Base-by-base conservation (phyloP, 768 basidiomycete genomes). In the Fomitopsis serialis region DNA sequence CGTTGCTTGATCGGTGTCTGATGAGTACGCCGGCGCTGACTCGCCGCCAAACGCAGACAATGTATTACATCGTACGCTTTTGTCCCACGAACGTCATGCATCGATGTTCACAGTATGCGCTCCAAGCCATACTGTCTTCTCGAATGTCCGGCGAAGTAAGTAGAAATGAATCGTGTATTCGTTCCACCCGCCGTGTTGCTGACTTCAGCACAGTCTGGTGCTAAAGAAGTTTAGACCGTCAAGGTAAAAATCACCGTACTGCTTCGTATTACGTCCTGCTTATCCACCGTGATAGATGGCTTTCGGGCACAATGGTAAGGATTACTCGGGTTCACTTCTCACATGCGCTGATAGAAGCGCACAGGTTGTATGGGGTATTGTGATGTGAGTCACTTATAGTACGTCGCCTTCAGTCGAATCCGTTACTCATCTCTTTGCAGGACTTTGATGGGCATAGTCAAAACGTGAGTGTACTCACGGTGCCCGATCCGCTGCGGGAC, bases 91-190 rank as follows among this genome's bases (percentile, higher is more conserved):
- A 51, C n/a, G 21, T 29, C 32, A n/a, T 11, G 29, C 6, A 32
- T 3, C 2, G 19, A 3, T 24, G 2, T 48, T 40, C 15, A 85
- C 37, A 78, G n/a, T n/a, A n/a, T n/a, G n/a, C n/a, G n/a, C n/a
- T n/a, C n/a, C n/a, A n/a, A n/a, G 79, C 78, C 78, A 8, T 80
- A 78, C 57, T 81, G 79, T 61, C 70, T 78, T 1, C 82, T 82
- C 48, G 84, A 87, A 69, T 82, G 78, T 55, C 85, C 84, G 1
- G 76, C 82, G 34, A 87, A 87, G 82, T 84, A 54, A 32, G 74
- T 61, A 17, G 13, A 6, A 4, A 17, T 40, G 15, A 40, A 40
- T 15, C 15, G 19, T 40, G 37, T 19, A n/a, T n/a, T n/a, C n/a
- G n/a, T n/a, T n/a, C n/a, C n/a, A n/a, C 13, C 5, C 37, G 37